A percentile compares a stretch with the other conserved stretches of the same genome.
Evolutionary conservation across 371 early-diverging fungal genomes (phyloP).

Genomic region (Smittium culicis): DNA sequence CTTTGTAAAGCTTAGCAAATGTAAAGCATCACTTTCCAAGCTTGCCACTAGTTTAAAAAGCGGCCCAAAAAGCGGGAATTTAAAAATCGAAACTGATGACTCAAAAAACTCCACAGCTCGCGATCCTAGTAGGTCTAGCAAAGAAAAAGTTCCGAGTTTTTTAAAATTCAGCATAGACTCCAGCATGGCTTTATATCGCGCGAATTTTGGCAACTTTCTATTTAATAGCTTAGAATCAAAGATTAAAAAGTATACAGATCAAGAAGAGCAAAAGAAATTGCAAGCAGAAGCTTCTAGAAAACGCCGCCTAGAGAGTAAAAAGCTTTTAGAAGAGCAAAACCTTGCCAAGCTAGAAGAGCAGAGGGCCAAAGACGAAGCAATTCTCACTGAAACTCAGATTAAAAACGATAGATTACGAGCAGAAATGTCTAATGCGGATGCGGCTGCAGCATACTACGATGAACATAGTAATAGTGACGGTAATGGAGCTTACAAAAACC

Average conservation of each 20-base stretch:
- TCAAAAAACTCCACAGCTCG: background rate
- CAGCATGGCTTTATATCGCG: slow-evolving; percentile 47
- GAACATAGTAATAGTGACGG: background rate
- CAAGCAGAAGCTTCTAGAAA: slow-evolving; percentile 9
- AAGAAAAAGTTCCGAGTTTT: slow-evolving; percentile 11
- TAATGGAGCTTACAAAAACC: background rate
- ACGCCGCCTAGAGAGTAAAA: slow-evolving; percentile 31
- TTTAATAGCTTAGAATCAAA: slow-evolving; percentile 40
- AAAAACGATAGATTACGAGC: slow-evolving; percentile 21
- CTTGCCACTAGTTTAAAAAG: background rate
- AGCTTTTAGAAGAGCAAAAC: slow-evolving; percentile 34
- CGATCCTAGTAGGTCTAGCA: background rate
- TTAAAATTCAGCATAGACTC: slow-evolving; percentile 46
- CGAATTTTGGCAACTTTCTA: slow-evolving; percentile 47
- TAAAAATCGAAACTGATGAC: slow-evolving; percentile 1
- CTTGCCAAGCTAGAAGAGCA: slow-evolving; percentile 25
- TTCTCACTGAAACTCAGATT: slow-evolving; percentile 31
- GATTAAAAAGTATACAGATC: slow-evolving; percentile 41
- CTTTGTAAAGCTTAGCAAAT: slow-evolving; percentile 2
- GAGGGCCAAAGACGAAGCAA: slow-evolving; percentile 27
- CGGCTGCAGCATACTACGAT: background rate
- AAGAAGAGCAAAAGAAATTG: slow-evolving; percentile 27
- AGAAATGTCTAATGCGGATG: slow-evolving; percentile 14
- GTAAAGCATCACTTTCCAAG: slow-evolving; percentile 9
- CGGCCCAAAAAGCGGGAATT: background rate